Percentiles rank a stretch among this genome's conserved stretches.
phyloP scores from a whole-genome alignment of 176 grass and related monocot species.

The Ampelocalamus luodianensis region DNA sequence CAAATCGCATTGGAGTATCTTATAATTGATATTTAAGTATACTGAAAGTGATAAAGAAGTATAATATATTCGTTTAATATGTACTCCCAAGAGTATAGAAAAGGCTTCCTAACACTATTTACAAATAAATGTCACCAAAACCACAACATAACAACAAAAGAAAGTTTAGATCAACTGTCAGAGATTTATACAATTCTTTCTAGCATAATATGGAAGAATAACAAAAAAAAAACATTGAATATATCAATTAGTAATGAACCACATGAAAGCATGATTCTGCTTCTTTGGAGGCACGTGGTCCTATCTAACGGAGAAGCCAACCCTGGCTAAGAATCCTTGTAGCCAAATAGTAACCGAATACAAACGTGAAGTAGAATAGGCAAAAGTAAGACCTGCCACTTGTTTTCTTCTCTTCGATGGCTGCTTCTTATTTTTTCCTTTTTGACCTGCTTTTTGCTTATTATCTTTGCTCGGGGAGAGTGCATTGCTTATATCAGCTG shows the following conservation, averaged over 20 bases:
- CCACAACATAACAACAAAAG: constrained; percentile 26
- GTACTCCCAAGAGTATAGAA: no score
- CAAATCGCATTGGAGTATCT: no score
- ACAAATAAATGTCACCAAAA: constrained; percentile 12
- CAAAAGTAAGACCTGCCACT: constrained; percentile 59
- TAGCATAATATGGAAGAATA: constrained; percentile 1
- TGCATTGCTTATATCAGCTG: constrained; percentile 33
- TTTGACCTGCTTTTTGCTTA: constrained; percentile 43
- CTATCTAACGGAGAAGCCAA: constrained; percentile 31
- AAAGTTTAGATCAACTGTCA: constrained; percentile 1
- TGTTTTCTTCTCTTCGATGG: constrained; percentile 45
- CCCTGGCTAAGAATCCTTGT: constrained; percentile 23
- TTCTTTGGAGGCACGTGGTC: not conserved
- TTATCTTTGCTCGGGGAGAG: constrained; percentile 38
- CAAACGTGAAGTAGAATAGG: constrained; percentile 27
- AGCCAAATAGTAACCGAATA: constrained; percentile 36
- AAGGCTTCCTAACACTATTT: not conserved
- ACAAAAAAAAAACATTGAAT: constrained; percentile 2
- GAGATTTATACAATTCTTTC: constrained; percentile 27
- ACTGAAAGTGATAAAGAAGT: no score
- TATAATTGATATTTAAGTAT: no score
- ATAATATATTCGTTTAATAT: no score
- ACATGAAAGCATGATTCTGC: constrained; percentile 34
- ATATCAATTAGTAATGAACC: constrained; percentile 19
- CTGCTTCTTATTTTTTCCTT: constrained; percentile 48